Evolutionary conservation across 163 green algal species (phyloP), one percentile per base, ranked within the genome.

Genomic region (Volvox carteri): DNA sequence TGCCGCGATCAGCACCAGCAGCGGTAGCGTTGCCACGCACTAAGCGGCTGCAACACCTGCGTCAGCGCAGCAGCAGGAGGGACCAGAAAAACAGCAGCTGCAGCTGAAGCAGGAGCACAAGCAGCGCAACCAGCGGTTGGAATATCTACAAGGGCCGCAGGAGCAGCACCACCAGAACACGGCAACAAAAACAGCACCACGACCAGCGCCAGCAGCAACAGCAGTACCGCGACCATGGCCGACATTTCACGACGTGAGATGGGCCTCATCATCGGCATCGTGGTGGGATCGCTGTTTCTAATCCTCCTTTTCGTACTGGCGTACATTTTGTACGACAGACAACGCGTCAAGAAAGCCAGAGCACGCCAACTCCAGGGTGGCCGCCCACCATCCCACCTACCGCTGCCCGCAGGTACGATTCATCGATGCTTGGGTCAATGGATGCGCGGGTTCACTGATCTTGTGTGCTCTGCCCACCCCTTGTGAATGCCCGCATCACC

Each of bases 221-320:
- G 54, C 54, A 65, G n/a, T n/a, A n/a, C n/a, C n/a, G n/a, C 54
- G 54, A 2, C 28, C 28, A 68, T 68, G 77, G 18, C 77, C 23
- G 56, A 86, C 78, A 86, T 75, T 33, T 76, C 44, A 42, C 37
- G 25, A 8, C 6, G 1, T 0, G 39, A 87, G 33, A 87, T 87
- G 80, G 80, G 42, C 30, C 44, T 87, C 19, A 78, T 87, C 62
- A 87, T 87, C 30, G 80, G 80, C 2, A 30, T 87, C 0, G 80
- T 87, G 2, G 16, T 87, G 42, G 80, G 80, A 4, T 54, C 65
- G 3, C 62, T 87, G 62, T 70, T 87, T 30, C 18, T 87, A 21
- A 35, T 33, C 7, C 72, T 78, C 37, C 1, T 87, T 37, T 44
- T 42, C 30, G 80, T 87, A 23, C 46, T 87, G 8, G n/a, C 23